Percentiles rank a stretch among this genome's conserved stretches.
Conservation (phyloP, 2,329 filamentous ascomycete genomes). For the Hymenotorrendiella dingleyae region DNA sequence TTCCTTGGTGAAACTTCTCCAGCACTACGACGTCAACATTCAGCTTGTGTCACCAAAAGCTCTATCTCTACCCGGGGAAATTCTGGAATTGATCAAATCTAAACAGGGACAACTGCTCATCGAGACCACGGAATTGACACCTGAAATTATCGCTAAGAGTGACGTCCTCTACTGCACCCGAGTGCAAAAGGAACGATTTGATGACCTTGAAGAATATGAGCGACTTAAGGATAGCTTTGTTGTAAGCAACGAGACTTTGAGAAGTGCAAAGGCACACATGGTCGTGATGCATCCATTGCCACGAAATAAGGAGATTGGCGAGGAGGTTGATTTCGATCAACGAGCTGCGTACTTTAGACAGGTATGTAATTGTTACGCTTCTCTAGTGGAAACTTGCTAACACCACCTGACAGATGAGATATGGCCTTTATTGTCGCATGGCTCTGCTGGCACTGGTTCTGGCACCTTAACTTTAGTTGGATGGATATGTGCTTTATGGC, state of each 20-base stretch:
- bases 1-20: constrained; percentile 87
- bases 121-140: constrained; percentile 73
- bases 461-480: constrained; percentile 36
- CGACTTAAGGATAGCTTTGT: constrained; percentile 81
- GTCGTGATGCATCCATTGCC: constrained; percentile 94
- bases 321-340: constrained; percentile 97
- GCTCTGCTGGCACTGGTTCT: constrained; percentile 91
- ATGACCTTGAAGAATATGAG: constrained; percentile 75
- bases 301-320: constrained; percentile 84
- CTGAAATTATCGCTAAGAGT: constrained; percentile 77
- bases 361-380: constrained; percentile 54
- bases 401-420: constrained; percentile 67
- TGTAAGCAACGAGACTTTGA: constrained; percentile 84
- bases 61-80: constrained; percentile 68
- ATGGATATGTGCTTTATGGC: not conserved
- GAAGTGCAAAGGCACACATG: constrained; percentile 87
- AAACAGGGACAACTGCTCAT: constrained; percentile 68
- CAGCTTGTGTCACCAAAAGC: constrained; percentile 83
- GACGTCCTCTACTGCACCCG: constrained; percentile 97
- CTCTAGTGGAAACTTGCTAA: constrained; percentile 5
- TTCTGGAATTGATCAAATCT: constrained; percentile 63
- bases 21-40: constrained; percentile 90
- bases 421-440: constrained; percentile 97
- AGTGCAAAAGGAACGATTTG: constrained; percentile 93
- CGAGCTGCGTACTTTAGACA: constrained; percentile 98